Evolutionary conservation across 2,329 filamentous ascomycete species (phyloP), one percentile per base, ranked within the genome.

Genomic region (Huntiella decipiens): DNA sequence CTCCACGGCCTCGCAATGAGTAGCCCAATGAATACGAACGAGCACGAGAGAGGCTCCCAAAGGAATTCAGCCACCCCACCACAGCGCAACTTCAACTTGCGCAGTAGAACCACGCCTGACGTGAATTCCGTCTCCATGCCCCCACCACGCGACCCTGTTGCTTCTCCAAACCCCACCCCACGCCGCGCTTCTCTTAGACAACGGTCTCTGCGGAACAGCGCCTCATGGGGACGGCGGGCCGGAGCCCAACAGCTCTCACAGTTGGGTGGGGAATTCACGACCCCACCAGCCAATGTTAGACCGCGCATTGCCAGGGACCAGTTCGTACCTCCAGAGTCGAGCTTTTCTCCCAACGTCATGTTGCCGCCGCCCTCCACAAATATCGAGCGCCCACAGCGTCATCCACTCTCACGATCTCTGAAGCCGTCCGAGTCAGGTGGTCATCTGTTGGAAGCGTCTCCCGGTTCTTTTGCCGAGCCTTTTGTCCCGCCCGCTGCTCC

Each of bases 381-480:
- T n/a, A 38, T 42, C 13, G 41, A 70, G 67, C 13, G 61, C 57
- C 38, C 62, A 60, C 73, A 76, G 53, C 73, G 82, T 13, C 88
- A 95, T 58, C 88, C 88, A 15, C 67, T 95, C 16, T 94, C 88
- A 5, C 77, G 85, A 51, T 82, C 84, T 0, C 68, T 95, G 53
- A 92, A 83, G 0, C 85, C 86, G 3, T 93, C 86, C 1, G 88
- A 84, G 1, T 92, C 86, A 2, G 76, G 71, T 45, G 88, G 84
- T 4, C 91, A 79, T 56, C 59, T 88, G 38, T 68, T 70, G 1
- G 83, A 87, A 51, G 84, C 88, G 43, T 74, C 76, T n/a, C 51
- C 51, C n/a, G 49, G 47, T 10, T 41, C 40, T 11, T 49, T 52
- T 28, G 39, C 50, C 3, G 51, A 52, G 13, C 44, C 42, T 17